Evolutionary conservation across 1,284 basidiomycete species (phyloP).

Genomic region (Ustilago loliicola): DNA sequence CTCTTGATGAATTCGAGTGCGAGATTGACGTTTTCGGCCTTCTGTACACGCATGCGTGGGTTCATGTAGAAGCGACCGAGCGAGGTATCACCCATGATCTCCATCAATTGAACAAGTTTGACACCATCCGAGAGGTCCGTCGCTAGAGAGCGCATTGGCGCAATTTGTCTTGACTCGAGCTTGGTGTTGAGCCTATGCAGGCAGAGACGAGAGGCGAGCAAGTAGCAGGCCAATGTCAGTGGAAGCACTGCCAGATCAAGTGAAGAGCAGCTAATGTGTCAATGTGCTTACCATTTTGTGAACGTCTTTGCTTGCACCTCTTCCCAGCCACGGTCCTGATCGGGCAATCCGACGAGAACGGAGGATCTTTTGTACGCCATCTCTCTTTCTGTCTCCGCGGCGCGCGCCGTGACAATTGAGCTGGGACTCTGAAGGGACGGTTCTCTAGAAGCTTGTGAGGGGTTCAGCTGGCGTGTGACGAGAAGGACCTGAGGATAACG

Average conservation of each 20-base stretch:
- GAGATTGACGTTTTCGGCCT: constrained; percentile 97
- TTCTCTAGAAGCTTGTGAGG: background rate
- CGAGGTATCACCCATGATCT: constrained; percentile 78
- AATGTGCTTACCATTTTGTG: constrained; percentile 63
- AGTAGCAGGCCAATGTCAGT: background rate
- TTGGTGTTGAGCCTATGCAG: constrained; percentile 91
- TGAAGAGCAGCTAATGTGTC: background rate
- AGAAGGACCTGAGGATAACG: too few species aligned
- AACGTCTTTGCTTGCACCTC: constrained; percentile 68
- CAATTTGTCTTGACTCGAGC: constrained; percentile 84
- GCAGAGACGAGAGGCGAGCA: background rate
- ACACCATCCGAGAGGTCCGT: constrained; percentile 94
- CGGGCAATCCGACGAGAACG: constrained; percentile 59
- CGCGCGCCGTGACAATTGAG: background rate
- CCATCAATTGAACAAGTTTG: constrained; percentile 81
- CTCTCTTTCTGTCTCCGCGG: background rate
- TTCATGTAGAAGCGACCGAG: constrained; percentile 91
- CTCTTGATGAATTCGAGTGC: constrained; percentile 95
- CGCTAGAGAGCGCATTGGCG: constrained; percentile 90
- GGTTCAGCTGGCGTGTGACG: background rate
- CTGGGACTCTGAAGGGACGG: background rate
- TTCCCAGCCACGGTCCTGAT: constrained; percentile 66
- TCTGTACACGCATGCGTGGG: constrained; percentile 92
- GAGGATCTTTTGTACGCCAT: constrained; percentile 66
- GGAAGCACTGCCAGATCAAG: background rate